Evolutionary conservation across 805 yeast species (phyloP), one percentile per base, ranked within the genome.

Genomic region (Saturnispora dispora): DNA sequence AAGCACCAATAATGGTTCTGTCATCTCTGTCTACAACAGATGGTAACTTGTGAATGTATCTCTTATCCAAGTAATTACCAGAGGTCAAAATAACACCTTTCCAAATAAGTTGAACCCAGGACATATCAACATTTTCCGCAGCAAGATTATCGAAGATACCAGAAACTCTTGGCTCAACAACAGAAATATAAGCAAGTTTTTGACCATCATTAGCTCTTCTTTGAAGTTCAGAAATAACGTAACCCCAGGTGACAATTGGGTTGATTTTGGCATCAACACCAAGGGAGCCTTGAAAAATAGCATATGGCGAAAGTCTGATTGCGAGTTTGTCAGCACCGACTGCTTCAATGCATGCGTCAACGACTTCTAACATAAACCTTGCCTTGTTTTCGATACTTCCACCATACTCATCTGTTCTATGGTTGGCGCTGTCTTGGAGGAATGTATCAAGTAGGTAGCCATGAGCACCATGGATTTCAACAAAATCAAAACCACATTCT

Each of bases 141-240:
- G 51, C 55, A 10, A 45, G 30, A 23, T 48, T 54, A 25, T 47
- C 52, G 6, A 22, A 18, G 40, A 49, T 60, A 57, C 88, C 68
- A 61, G 88, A 95, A 61, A 88, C 96, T 36, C 82, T 89, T 1
- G 81, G 82, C 58, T 88, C 96, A 17, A 62, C 69, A 48, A 55
- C 37, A 5, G 63, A 60, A 15, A 64, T 52, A 39, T 61, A 62
- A 1, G 63, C 65, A n/a, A 58, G 35, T 23, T 50, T 46, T 7
- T 57, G 46, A 17, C 57, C 58, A 6, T 53, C 13, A 13, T 54
- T 37, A 3, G 69, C 69, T 50, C 71, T 59, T 51, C 54, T 48
- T 70, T 64, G 55, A 59, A 75, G 58, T 57, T 72, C 67, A 28
- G 60, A 59, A 37, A 71, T 55, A 5, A 76, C 52, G 54, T 74